Evolutionary conservation across 371 early-diverging fungal genomes (phyloP).

Genomic region (Sporodiniella umbellata): DNA sequence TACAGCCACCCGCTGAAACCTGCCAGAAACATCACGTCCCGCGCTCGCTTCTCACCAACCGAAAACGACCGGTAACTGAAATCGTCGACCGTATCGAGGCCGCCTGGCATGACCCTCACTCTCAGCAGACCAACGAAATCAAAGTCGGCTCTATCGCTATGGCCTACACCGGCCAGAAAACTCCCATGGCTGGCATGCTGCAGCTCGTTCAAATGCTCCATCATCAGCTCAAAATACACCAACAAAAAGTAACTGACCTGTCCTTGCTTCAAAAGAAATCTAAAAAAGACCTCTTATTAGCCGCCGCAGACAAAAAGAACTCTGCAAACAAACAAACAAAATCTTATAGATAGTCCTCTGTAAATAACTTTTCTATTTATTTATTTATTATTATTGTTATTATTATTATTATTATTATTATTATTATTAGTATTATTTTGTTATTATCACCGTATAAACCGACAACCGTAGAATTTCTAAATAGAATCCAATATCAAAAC

Average conservation of each 20-base stretch:
- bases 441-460: no score
- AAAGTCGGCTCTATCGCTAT: constrained; percentile 8
- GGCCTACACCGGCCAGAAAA: constrained; percentile 8
- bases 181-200: constrained; percentile 25
- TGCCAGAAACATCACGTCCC: constrained; percentile 30
- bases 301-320: no score
- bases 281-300: no score
- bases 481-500: no score
- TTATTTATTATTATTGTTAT: no score
- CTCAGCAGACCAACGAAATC: constrained; percentile 4
- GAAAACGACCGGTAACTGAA: constrained; percentile 1
- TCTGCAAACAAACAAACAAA: no score
- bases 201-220: constrained; percentile 29
- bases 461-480: no score
- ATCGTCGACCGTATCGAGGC: constrained; percentile 10
- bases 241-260: constrained; percentile 20
- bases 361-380: no score
- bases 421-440: no score
- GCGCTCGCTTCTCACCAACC: constrained; percentile 12
- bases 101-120: constrained; percentile 18
- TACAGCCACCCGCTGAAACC: constrained; percentile 25
- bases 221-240: constrained; percentile 21
- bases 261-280: no score
- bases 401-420: no score
- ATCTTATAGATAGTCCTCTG: no score